These are phyloP conservation scores for Claviceps sp. DNA, from an alignment of 2,329 filamentous ascomycete genomes.

Conservation along the genomic window DNA sequence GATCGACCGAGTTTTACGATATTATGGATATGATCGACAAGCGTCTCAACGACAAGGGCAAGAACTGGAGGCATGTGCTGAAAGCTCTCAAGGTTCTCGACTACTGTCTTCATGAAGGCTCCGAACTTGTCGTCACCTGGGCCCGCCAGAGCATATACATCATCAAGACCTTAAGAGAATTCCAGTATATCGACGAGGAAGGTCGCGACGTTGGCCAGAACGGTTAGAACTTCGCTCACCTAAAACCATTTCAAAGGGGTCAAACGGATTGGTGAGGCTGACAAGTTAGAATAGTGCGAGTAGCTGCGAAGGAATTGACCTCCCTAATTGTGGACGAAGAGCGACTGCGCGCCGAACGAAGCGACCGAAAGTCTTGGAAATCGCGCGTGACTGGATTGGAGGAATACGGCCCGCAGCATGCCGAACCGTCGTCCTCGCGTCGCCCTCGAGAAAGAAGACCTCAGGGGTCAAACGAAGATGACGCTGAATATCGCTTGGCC, in stretches of 20 bases:
- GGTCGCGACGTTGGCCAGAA: conserved; percentile 92
- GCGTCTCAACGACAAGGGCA: conserved; percentile 95
- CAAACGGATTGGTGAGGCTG: conserved; percentile 4
- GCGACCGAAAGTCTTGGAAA: conserved; percentile 90
- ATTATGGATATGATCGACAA: conserved; percentile 99
- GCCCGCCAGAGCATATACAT: conserved; percentile 96
- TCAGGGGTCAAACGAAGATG: conserved; percentile 59
- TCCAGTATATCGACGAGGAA: conserved; percentile 92
- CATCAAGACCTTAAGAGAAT: conserved; percentile 95
- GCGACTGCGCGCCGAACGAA: conserved; percentile 75
- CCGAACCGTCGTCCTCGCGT: conserved; percentile 26
- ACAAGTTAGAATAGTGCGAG: conserved; percentile 51
- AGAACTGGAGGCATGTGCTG: conserved; percentile 97
- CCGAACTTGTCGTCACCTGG: conserved; percentile 94
- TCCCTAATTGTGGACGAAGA: conserved; percentile 89
- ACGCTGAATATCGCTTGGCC: conserved; percentile 79
- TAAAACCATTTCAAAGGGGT: not conserved
- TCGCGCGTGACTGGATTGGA: conserved; percentile 89
- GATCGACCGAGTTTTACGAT: conserved; percentile 95
- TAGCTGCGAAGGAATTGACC: conserved; percentile 92
- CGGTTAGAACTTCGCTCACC: conserved; percentile 42
- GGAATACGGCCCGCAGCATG: conserved; percentile 48
- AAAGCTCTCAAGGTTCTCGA: conserved; percentile 97
- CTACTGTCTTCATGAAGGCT: conserved; percentile 95
- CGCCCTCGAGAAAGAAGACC: conserved; percentile 34